Base-by-base conservation (phyloP, 257 asterid species). In the Nicotiana attenuata region DNA sequence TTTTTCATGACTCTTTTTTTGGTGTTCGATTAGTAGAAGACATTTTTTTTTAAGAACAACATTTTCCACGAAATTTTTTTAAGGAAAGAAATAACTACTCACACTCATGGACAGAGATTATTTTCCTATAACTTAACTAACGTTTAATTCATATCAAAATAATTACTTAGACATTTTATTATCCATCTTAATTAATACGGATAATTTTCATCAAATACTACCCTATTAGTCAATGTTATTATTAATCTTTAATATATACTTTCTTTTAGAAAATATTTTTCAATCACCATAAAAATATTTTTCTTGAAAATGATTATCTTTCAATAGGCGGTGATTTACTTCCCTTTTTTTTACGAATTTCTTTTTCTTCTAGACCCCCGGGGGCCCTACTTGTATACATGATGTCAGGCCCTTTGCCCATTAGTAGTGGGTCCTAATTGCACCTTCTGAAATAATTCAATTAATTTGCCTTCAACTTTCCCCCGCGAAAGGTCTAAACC, bases 361-460 rank as follows among this genome's bases (percentile, higher is more conserved):
- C 35, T 38, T 38, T 41, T 41, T 8, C 47, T 41, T 41, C 47
- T 41, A 41, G 47, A 41, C 47, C 47, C 47, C 47, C 11, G 3
- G 10, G 0, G 87, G 82, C 14, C 88, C 84, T 82, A 85, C 86
- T 53, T 85, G 84, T 81, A 83, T 31, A 33, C 45, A 82, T 82
- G 87, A 75, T 81, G 11, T 10, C 11, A 41, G 10, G 85, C 88
- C 85, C 76, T 80, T 82, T 59, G 61, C 85, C 78, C 55, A 79
- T 79, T 41, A 82, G 38, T 76, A 6, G 69, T 59, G 81, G 84
- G 60, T 57, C 85, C 81, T 1, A 41, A 41, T 38, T 55, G 33
- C 57, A 59, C 15, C 38, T 73, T 20, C 31, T 60, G 65, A 81
- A 83, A 81, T 71, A 81, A 77, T 83, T 83, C 75, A 81, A 35